Evolutionary conservation across 495 filamentous ascomycete species (phyloP), one percentile per base, ranked within the genome.

Genomic region (Aspergillus carlsbadensis): DNA sequence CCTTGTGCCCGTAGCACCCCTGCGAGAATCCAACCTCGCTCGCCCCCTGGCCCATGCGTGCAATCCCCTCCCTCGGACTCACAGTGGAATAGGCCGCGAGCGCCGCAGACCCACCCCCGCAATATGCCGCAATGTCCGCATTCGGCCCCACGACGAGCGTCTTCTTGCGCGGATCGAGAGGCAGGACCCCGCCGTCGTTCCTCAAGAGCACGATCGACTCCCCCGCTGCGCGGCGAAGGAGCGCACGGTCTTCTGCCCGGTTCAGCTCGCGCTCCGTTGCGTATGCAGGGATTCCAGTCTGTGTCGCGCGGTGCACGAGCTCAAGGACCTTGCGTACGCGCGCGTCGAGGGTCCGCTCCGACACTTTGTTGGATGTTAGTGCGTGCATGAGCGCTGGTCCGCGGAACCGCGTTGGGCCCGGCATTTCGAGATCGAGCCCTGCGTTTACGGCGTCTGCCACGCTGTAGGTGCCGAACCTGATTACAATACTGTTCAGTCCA

Each of bases 161-260:
- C 56, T 70, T 71, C 26, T 79, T 78, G 37, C n/a, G 70, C 29
- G 14, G 33, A 5, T 74, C 74, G 8, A 88, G 67, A 3, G 84
- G 85, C 4, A 89, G 67, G 13, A 80, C 61, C 5, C 62, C 61
- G 3, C 78, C 75, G 15, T 86, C 77, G 63, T 90, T 90, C 65
- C 90, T 90, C 24, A 90, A 71, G 14, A 91, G 72, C 3, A 86
- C 86, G 22, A 91, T 76, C 3, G 82, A 82, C 36, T 87, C 81
- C 11, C 72, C 71, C 22, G 78, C 85, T 45, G 84, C 73, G 46
- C 75, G 66, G 40, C 85, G 74, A 21, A 86, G 70, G 20, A 90
- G 61, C 10, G 69, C 55, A 49, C 82, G 75, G 29, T 80, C 82
- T 58, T 86, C 81, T 14, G 78, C 73, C 15, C 76, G 71, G 58